phyloP scores from a whole-genome alignment of 768 basidiomycete genomes.

The Psilocybe cyanescens region DNA sequence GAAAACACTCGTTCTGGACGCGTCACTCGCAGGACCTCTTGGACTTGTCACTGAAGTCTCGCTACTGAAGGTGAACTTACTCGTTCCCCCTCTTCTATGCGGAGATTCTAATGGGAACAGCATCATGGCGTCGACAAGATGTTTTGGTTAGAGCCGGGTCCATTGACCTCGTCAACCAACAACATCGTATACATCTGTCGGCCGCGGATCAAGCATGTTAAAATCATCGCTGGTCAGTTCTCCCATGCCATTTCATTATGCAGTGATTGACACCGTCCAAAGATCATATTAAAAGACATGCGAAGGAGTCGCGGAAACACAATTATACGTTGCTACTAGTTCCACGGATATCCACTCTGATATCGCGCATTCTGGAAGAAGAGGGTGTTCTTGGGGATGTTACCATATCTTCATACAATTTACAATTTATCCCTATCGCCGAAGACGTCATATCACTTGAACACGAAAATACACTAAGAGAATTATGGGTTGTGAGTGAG shows the following conservation, averaged over 20 bases:
- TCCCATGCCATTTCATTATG: conserved; percentile 12
- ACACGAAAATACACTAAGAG: conserved; percentile 81
- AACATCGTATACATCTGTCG: conserved; percentile 95
- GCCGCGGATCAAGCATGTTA: conserved; percentile 82
- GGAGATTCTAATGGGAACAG: conserved; percentile 41
- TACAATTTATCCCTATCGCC: conserved; percentile 93
- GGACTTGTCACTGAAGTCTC: conserved; percentile 96
- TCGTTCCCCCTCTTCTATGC: background rate
- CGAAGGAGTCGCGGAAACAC: conserved; percentile 72
- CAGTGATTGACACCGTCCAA: conserved; percentile 29
- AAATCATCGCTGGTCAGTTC: conserved; percentile 86
- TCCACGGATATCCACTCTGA: conserved; percentile 85
- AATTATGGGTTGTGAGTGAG: conserved; percentile 84
- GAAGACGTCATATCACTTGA: conserved; percentile 94
- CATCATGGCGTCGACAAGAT: conserved; percentile 99
- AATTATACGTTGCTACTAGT: conserved; percentile 88
- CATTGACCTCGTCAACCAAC: conserved; percentile 78
- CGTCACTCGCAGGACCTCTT: conserved; percentile 85
- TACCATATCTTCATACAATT: conserved; percentile 81
- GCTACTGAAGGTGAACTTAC: conserved; percentile 75
- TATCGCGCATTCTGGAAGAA: conserved; percentile 87
- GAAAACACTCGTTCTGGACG: conserved; percentile 95
- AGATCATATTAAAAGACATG: conserved; percentile 93
- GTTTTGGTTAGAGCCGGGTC: conserved; percentile 97
- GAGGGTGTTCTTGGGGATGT: conserved; percentile 98